Conservation (phyloP, 768 basidiomycete genomes). For the Inosperma sp. region DNA sequence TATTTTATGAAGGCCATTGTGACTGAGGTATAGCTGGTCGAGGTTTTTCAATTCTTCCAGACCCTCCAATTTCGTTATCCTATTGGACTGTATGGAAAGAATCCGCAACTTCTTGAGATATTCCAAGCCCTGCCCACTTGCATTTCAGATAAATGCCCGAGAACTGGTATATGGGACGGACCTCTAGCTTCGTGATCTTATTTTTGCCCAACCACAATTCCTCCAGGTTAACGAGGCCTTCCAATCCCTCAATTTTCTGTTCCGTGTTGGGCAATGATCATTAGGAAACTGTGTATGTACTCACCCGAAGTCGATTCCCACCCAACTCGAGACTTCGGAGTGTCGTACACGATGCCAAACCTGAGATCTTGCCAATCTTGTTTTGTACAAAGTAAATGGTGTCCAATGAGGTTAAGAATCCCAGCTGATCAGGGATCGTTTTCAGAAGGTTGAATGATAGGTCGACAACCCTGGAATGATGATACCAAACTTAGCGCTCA, state of each 20-base stretch:
- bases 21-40: constrained; percentile 89
- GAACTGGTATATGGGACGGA: constrained; percentile 23
- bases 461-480: constrained; percentile 63
- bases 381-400: constrained; percentile 97
- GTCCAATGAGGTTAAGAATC: constrained; percentile 53
- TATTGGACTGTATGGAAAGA: constrained; percentile 89
- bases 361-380: constrained; percentile 76
- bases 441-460: constrained; percentile 92
- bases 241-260: constrained; percentile 85
- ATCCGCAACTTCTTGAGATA: constrained; percentile 73
- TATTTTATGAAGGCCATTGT: constrained; percentile 81
- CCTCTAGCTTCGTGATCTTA: constrained; percentile 87
- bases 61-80: constrained; percentile 83
- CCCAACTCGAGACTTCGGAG: constrained; percentile 87
- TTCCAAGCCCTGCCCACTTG: constrained; percentile 53
- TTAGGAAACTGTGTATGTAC: constrained; percentile 22
- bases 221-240: constrained; percentile 73
- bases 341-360: constrained; percentile 50
- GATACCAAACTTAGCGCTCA: constrained; percentile 7
- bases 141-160: neutral
- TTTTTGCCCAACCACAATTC: constrained; percentile 99
- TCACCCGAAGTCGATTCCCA: constrained; percentile 85
- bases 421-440: constrained; percentile 58
- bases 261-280: constrained; percentile 7
- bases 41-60: constrained; percentile 67